Conservation (phyloP, 139 green algal species). For the Prasinococcaceae sp. region DNA sequence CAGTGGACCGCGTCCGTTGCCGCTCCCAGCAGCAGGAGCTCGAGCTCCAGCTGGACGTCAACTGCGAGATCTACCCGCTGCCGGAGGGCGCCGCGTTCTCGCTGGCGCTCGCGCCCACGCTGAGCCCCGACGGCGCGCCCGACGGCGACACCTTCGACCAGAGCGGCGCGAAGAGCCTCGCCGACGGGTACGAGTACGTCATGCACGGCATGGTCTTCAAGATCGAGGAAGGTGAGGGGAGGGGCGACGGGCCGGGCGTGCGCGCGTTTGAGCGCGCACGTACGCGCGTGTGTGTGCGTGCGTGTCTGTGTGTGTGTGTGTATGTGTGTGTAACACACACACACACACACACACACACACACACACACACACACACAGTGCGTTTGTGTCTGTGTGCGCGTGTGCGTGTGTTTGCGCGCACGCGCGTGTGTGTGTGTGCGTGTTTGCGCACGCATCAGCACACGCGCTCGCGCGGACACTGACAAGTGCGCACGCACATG, state of each 20-base stretch:
- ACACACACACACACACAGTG: no score
- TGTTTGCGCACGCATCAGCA: no score
- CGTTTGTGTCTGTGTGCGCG: no score
- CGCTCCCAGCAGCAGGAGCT: conserved; percentile 80
- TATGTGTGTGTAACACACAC: no score
- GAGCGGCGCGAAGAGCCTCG: conserved; percentile 38
- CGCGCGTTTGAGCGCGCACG: no score
- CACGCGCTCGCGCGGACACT: no score
- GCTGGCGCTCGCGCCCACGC: conserved; percentile 63
- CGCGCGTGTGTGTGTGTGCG: no score
- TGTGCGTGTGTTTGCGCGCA: no score
- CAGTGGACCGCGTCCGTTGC: conserved; percentile 25
- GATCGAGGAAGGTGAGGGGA: conserved; percentile 53
- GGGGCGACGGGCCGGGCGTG: no score
- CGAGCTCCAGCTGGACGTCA: conserved; percentile 80
- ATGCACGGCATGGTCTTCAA: conserved; percentile 73
- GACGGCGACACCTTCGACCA: conserved; percentile 41
- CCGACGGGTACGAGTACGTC: conserved; percentile 92
- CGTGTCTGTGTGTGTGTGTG: no score
- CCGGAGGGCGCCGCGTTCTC: conserved; percentile 62
- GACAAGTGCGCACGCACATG: no score
- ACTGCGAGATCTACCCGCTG: conserved; percentile 82
- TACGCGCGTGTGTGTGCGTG: conserved; percentile 26
- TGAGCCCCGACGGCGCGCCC: conserved; percentile 56
- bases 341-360: no score